Base-by-base conservation (phyloP, 1,139 yeast genomes). In the Geotrichum aggregatum region DNA sequence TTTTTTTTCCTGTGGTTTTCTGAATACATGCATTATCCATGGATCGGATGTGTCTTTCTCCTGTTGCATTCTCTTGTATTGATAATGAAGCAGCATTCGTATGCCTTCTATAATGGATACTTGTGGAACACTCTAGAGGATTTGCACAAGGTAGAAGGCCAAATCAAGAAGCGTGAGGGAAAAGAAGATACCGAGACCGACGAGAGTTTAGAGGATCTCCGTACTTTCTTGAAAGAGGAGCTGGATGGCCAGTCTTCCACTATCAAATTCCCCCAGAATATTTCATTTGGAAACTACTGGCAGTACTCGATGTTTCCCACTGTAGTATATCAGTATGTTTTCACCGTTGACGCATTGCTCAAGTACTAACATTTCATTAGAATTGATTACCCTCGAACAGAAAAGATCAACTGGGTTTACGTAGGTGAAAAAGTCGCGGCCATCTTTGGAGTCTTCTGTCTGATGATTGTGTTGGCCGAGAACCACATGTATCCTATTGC, bases 51-150 rank as follows among this genome's bases (percentile, higher is more conserved):
- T 63, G 91, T 89, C 40, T 91, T 86, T 62, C 70, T 91, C 56
- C 76, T 87, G 54, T 73, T 91, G 54, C 98, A 91, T 66, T 80
- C 87, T n/a, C 73, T 87, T 51, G 97, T 91, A 3, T 72, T 89
- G 59, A 67, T 91, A 58, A 91, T 91, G 98, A 91, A 91, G 66
- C 84, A 84, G 82, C 97, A 91, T 66, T 87, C 96, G 1, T 91
- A 83, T 65, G 87, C 87, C 0, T 87, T 84, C 62, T 91, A 83
- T 71, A 89, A 89, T 65, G 98, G 97, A 0, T 87, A 89, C 65
- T 71, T 89, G 52, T 87, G 95, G 92, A 71, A 69, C 24, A 78
- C 84, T 31, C 62, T 65, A 30, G 70, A 73, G n/a, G 95, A 87
- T 60, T 71, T 84, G 49, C 61, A 72, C 5, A 75, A 72, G 54